phyloP scores from a whole-genome alignment of 176 grass and related monocot species.

The Phyllostachys edulis region DNA sequence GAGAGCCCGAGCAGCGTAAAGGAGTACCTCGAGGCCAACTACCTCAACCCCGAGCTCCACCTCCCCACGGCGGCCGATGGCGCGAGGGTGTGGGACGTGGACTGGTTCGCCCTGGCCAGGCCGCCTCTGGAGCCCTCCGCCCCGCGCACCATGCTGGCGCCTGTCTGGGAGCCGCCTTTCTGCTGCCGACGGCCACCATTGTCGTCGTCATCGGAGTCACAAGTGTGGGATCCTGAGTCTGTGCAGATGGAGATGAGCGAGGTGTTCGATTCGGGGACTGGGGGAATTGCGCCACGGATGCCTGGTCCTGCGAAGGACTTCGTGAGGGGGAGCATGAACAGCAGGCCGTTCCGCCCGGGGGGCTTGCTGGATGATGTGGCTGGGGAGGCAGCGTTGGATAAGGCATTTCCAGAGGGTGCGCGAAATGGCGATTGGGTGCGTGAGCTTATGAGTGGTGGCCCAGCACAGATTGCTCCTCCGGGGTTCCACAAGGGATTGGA shows the following conservation, averaged over 20 bases:
- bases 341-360: constrained; percentile 72
- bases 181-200: constrained; percentile 19
- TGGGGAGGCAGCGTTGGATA: constrained; percentile 9
- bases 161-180: constrained; percentile 81
- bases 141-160: constrained; percentile 54
- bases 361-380: constrained; percentile 47
- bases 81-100: constrained; percentile 72
- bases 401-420: constrained; percentile 51
- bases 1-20: constrained; percentile 57
- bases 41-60: constrained; percentile 76
- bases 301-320: constrained; percentile 81
- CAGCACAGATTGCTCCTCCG: constrained; percentile 54
- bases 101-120: constrained; percentile 70
- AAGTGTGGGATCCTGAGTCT: constrained; percentile 71
- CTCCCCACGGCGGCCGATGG: constrained; percentile 57
- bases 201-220: background rate
- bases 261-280: constrained; percentile 58
- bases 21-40: constrained; percentile 74
- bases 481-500: constrained; percentile 76
- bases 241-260: constrained; percentile 67
- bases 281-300: constrained; percentile 54
- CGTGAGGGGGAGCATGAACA: constrained; percentile 84
- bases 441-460: constrained; percentile 56
- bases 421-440: constrained; percentile 64
- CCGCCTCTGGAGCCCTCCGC: constrained; percentile 71